These are phyloP conservation scores for Didymella pinodella DNA, from an alignment of 2,329 filamentous ascomycete species.

Conservation along the genomic window DNA sequence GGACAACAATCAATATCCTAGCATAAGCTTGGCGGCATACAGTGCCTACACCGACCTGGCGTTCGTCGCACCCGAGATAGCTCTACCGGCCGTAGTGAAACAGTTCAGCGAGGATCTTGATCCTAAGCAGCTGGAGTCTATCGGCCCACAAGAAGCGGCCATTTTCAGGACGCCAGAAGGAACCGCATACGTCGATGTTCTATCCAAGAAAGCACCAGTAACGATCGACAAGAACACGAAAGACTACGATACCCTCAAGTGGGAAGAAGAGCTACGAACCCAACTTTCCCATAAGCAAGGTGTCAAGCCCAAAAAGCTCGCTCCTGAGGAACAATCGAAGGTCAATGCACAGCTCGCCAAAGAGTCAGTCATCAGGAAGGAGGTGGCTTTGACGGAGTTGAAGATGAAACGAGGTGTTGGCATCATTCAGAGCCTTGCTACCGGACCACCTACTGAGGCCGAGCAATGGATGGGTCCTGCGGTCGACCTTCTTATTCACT, in stretches of 20 bases:
- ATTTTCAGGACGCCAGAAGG: conserved; percentile 93
- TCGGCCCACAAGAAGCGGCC: conserved; percentile 88
- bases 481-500: conserved; percentile 74
- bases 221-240: conserved; percentile 88
- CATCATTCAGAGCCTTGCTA: conserved; percentile 81
- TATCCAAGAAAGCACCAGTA: conserved; percentile 79
- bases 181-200: conserved; percentile 86
- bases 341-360: conserved; percentile 91
- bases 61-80: conserved; percentile 86
- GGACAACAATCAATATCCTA: conserved; percentile 36
- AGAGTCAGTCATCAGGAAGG: conserved; percentile 78
- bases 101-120: conserved; percentile 79
- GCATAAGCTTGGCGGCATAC: conserved; percentile 75
- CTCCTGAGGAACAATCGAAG: conserved; percentile 85
- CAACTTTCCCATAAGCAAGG: conserved; percentile 95
- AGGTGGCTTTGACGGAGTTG: conserved; percentile 73
- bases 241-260: conserved; percentile 95
- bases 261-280: conserved; percentile 89
- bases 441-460: conserved; percentile 87
- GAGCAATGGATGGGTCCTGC: conserved; percentile 87
- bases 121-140: conserved; percentile 69
- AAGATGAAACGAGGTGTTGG: conserved; percentile 83
- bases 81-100: conserved; percentile 77
- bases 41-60: conserved; percentile 88
- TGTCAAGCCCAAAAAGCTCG: conserved; percentile 81